Conservation (phyloP, 108 stramenopile genomes). For the Epithemia pelagica region DNA sequence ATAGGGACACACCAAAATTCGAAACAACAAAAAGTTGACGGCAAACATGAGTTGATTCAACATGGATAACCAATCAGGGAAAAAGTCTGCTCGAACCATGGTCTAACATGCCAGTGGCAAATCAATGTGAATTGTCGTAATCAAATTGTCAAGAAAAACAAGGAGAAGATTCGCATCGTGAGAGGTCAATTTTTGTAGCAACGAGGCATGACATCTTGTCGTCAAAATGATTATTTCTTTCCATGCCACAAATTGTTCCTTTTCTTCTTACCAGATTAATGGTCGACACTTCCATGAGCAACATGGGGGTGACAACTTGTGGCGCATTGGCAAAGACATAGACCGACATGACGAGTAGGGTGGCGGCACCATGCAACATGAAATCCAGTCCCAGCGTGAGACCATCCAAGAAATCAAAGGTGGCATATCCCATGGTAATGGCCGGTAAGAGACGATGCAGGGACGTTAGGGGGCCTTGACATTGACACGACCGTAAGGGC, state of each 20-base stretch:
- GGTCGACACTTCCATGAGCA: slow-evolving; percentile 49
- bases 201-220: too few relatives aligned
- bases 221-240: too few relatives aligned
- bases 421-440: slow-evolving; percentile 48
- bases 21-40: slow-evolving; percentile 35
- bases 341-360: slow-evolving; percentile 39
- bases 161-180: too few relatives aligned
- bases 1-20: slow-evolving; percentile 41
- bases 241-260: too few relatives aligned
- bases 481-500: slow-evolving; percentile 34
- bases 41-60: slow-evolving; percentile 33
- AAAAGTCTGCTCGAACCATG: slow-evolving; percentile 25
- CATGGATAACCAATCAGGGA: slow-evolving; percentile 9
- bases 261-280: not conserved
- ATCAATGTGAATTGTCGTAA: too few relatives aligned
- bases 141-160: too few relatives aligned
- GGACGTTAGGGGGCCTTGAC: slow-evolving; percentile 44
- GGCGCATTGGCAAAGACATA: slow-evolving; percentile 37
- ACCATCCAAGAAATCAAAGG: slow-evolving; percentile 52
- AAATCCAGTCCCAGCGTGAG: slow-evolving; percentile 38
- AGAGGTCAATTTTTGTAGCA: too few relatives aligned
- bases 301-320: slow-evolving; percentile 38
- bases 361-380: slow-evolving; percentile 47
- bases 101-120: slow-evolving; percentile 18
- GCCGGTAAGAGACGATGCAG: slow-evolving; percentile 63